Evolutionary conservation across 257 asterid genomes (phyloP), one percentile per base, ranked within the genome.

Genomic region (Euphrasia confusa): DNA sequence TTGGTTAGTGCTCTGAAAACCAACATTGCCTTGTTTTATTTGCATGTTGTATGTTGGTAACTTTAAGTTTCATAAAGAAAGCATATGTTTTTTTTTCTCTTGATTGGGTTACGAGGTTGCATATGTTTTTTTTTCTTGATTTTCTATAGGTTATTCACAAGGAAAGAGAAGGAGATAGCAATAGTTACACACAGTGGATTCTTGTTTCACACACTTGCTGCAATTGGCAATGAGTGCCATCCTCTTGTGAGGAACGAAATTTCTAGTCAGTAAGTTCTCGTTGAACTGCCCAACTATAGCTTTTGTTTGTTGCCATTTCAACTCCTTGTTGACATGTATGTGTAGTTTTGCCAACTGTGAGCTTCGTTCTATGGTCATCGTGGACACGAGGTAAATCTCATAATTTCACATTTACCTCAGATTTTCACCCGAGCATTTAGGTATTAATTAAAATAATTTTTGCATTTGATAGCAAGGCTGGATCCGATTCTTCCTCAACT

Each of bases 151-250:
- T 64, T 90, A 69, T 71, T 67, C 72, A 78, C 93, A 30, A 72
- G 93, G 76, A 72, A 85, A 71, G 96, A 90, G 84, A 83, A 83
- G 80, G 96, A 90, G 79, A 90, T 90, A 68, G 97, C 91, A 66
- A 77, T 90, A 61, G 90, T 90, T 44, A 83, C 97, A 27, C 97
- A 90, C 81, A 84, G 96, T 64, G 97, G 97, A 61, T 83, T 83
- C 87, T 82, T 90, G 76, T 76, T 68, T 64, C 97, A 87, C 60
- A 85, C 97, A 33, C 65, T 90, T 58, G 78, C 73, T 67, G 76
- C 80, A 33, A 76, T 90, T 65, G 97, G 87, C 66, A 76, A 78
- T 12, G 93, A 83, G 35, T 87, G 84, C 62, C 87, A 85, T 71
- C 91, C 91, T 64, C 55, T 74, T 8, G 70, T 87, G 80, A 83